A percentile compares a stretch with the other conserved stretches of the same genome.
These are phyloP conservation scores for Fusarium subtropicale DNA, from an alignment of 2,329 filamentous ascomycete species.

Conservation along the genomic window DNA sequence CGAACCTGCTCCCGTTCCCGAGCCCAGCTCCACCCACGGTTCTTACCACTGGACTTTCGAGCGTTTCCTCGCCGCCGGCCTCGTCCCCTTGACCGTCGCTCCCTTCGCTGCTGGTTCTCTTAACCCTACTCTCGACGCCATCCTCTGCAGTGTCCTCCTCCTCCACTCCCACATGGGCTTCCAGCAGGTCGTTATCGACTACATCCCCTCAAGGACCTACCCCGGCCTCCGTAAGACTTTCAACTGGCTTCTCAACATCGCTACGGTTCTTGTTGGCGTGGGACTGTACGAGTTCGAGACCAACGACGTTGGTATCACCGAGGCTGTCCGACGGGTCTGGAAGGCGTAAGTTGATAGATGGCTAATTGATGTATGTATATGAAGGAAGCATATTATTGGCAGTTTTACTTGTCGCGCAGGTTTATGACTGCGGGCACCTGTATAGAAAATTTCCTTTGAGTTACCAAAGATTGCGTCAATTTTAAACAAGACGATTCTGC, in stretches of 20 bases:
- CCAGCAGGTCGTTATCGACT: slow-evolving; percentile 90
- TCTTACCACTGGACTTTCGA: slow-evolving; percentile 99
- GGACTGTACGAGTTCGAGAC: slow-evolving; percentile 99
- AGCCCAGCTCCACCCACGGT: slow-evolving; percentile 81
- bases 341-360: slow-evolving; percentile 68
- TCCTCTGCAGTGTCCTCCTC: slow-evolving; percentile 84
- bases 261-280: slow-evolving; percentile 83
- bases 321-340: slow-evolving; percentile 90
- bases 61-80: slow-evolving; percentile 80
- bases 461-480: slow-evolving; percentile 37
- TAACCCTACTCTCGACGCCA: slow-evolving; percentile 88
- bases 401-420: slow-evolving; percentile 40
- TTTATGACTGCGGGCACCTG: slow-evolving; percentile 44
- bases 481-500: slow-evolving; percentile 15
- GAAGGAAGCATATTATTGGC: slow-evolving; percentile 28
- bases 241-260: slow-evolving; percentile 82
- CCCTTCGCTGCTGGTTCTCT: slow-evolving; percentile 93
- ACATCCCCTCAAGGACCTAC: slow-evolving; percentile 79
- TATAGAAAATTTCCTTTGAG: slow-evolving; percentile 46
- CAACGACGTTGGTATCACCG: slow-evolving; percentile 94
- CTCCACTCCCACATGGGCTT: slow-evolving; percentile 97
- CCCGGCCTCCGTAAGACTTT: slow-evolving; percentile 74
- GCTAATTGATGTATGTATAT: slow-evolving; percentile 15
- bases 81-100: slow-evolving; percentile 87
- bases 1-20: slow-evolving; percentile 81